Conservation (phyloP, 129 eudicot species). For the Tagetes patula region DNA sequence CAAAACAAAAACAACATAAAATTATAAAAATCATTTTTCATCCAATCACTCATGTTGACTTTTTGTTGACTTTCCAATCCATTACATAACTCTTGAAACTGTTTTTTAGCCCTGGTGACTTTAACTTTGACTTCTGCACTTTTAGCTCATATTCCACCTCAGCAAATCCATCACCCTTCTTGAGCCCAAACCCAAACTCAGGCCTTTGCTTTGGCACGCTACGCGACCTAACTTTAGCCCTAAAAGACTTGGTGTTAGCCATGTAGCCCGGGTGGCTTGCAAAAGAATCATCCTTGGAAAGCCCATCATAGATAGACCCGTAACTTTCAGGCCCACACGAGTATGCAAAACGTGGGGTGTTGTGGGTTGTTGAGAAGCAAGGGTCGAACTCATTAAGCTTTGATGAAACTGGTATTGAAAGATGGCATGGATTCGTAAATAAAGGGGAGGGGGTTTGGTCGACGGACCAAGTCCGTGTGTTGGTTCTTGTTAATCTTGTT, state of each 20-base stretch:
- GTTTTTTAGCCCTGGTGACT: slow-evolving; percentile 48
- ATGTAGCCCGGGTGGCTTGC: slow-evolving; percentile 59
- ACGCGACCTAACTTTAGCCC: slow-evolving; percentile 71
- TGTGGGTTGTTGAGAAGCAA: slow-evolving; percentile 65
- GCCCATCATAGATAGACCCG: slow-evolving; percentile 47
- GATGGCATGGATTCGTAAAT: slow-evolving; percentile 8
- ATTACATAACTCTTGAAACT: slow-evolving; percentile 68
- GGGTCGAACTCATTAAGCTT: slow-evolving; percentile 38
- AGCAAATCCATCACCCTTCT: slow-evolving; percentile 45
- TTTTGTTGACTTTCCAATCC: slow-evolving; percentile 51
- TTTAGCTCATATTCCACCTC: slow-evolving; percentile 62
- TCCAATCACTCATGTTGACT: slow-evolving; percentile 17
- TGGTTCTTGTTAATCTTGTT: slow-evolving; percentile 52
- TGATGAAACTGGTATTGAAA: slow-evolving; percentile 17
- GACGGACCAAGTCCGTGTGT: slow-evolving; percentile 39
- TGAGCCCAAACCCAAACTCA: slow-evolving; percentile 40
- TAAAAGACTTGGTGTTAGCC: slow-evolving; percentile 73
- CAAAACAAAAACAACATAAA: background rate
- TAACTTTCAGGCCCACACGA: slow-evolving; percentile 43
- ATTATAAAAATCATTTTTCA: background rate
- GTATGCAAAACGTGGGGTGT: slow-evolving; percentile 63
- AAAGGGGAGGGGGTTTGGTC: slow-evolving; percentile 46
- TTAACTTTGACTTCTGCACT: slow-evolving; percentile 61
- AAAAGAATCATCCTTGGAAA: slow-evolving; percentile 45
- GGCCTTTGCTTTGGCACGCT: slow-evolving; percentile 85